Evolutionary conservation across 106 monocot species (phyloP).

Genomic region (Narthecium ossifragum): DNA sequence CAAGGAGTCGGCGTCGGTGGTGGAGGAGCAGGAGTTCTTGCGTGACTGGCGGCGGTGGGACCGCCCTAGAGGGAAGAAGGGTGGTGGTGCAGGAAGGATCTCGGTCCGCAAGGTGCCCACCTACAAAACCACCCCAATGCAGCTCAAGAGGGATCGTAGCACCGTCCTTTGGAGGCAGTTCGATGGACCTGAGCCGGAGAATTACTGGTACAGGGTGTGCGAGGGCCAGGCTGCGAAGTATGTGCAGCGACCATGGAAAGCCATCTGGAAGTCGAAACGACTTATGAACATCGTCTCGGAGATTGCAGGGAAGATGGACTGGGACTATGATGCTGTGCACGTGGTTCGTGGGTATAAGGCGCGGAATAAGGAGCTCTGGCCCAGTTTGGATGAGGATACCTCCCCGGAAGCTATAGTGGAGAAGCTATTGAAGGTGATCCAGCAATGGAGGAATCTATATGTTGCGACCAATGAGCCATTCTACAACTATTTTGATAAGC

Average conservation of each 20-base stretch:
- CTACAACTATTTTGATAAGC: conserved; percentile 75
- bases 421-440: conserved; percentile 43
- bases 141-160: conserved; percentile 65
- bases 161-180: conserved; percentile 74
- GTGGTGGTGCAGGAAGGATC: conserved; percentile 16
- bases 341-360: conserved; percentile 76
- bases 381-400: conserved; percentile 61
- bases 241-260: conserved; percentile 65
- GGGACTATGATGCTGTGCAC: conserved; percentile 76
- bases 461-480: conserved; percentile 80
- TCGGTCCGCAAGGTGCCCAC: conserved; percentile 55
- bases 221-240: conserved; percentile 58
- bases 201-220: conserved; percentile 84
- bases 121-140: conserved; percentile 72
- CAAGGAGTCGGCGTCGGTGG: conserved; percentile 62
- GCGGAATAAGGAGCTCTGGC: conserved; percentile 49
- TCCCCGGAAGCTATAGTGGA: conserved; percentile 43
- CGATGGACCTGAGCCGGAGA: conserved; percentile 72
- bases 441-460: conserved; percentile 54
- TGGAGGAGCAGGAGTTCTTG: conserved; percentile 69
- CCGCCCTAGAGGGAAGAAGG: conserved; percentile 3
- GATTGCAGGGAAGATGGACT: conserved; percentile 73
- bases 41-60: conserved; percentile 64
- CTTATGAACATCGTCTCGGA: conserved; percentile 67
- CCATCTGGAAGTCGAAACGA: conserved; percentile 74